Percentiles rank a stretch among this genome's conserved stretches.
phyloP scores from a whole-genome alignment of 345 rosid genomes.

The Salix brachista region DNA sequence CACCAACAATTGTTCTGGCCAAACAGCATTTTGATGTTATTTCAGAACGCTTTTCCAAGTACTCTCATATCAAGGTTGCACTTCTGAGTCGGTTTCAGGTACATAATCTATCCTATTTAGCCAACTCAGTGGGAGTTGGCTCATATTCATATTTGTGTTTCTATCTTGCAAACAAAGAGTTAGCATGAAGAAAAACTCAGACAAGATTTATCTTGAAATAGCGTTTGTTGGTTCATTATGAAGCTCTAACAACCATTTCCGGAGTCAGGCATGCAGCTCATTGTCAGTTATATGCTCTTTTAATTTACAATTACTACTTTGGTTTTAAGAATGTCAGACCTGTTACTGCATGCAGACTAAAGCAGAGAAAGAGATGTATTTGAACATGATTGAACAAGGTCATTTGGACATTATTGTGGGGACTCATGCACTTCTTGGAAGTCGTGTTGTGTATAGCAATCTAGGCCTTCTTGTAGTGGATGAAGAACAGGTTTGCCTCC shows the following conservation, averaged over 20 bases:
- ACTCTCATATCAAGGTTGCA: conserved; percentile 64
- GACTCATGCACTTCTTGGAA: conserved; percentile 95
- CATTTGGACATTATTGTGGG: conserved; percentile 79
- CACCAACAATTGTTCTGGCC: conserved; percentile 91
- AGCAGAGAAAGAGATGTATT: conserved; percentile 68
- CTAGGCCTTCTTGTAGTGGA: conserved; percentile 96
- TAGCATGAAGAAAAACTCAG: neutral
- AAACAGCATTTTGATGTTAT: conserved; percentile 91
- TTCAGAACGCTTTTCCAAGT: conserved; percentile 65
- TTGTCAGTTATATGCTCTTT: neutral
- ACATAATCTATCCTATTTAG: conserved; percentile 7
- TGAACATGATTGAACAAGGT: conserved; percentile 73
- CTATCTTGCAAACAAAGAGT: neutral
- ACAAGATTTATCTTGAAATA: neutral
- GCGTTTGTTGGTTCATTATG: neutral
- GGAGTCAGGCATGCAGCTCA: neutral
- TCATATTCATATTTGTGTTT: neutral
- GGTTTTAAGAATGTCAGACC: conserved; percentile 18
- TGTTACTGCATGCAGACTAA: conserved; percentile 53
- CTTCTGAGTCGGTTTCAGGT: conserved; percentile 97
- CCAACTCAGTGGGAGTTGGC: neutral
- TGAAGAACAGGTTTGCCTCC: conserved; percentile 84
- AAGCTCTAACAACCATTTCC: neutral
- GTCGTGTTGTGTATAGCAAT: conserved; percentile 80
- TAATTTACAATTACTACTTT: neutral